Percentiles rank a stretch among this genome's conserved stretches.
phyloP scores from a whole-genome alignment of 352 stramenopile species.

The Albugo candida region DNA sequence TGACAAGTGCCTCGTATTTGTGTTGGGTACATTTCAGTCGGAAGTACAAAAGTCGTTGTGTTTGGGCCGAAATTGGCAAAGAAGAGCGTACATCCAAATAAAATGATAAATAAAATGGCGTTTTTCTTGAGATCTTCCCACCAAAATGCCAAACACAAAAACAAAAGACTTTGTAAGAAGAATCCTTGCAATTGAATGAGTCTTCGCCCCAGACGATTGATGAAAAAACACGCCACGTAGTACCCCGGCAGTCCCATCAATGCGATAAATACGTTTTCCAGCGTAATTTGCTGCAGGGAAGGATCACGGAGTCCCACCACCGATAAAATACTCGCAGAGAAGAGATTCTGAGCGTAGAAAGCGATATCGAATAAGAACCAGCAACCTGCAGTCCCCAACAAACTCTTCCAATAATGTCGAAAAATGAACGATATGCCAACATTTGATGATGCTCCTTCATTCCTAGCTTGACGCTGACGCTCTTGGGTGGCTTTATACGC shows the following conservation, averaged over 20 bases:
- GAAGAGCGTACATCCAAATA: slow-evolving; percentile 19
- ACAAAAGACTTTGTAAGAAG: slow-evolving; percentile 8
- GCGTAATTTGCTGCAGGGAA: slow-evolving; percentile 5
- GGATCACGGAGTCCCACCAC: slow-evolving; percentile 3
- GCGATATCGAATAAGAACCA: slow-evolving; percentile 25
- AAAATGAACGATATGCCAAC: slow-evolving; percentile 5
- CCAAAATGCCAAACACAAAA: slow-evolving; percentile 8
- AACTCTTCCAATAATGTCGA: slow-evolving; percentile 6
- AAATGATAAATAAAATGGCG: slow-evolving; percentile 9
- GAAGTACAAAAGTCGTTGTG: slow-evolving; percentile 44
- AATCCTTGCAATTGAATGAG: slow-evolving; percentile 14
- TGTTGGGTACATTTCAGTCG: slow-evolving; percentile 39
- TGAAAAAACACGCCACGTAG: slow-evolving; percentile 16
- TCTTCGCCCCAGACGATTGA: slow-evolving; percentile 15
- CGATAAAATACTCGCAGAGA: slow-evolving; percentile 8
- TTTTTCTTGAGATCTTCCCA: slow-evolving; percentile 8
- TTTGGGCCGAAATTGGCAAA: slow-evolving; percentile 25
- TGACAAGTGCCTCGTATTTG: slow-evolving; percentile 35
- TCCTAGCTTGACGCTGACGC: background rate
- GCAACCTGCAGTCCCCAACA: slow-evolving; percentile 13
- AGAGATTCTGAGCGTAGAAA: slow-evolving; percentile 19
- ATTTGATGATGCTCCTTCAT: background rate
- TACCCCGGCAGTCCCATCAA: slow-evolving; percentile 19
- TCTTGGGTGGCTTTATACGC: slow-evolving; percentile 15
- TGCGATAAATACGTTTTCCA: slow-evolving; percentile 12